Evolutionary conservation across 805 yeast species (phyloP).

Genomic region (Cyberlindnera euphorbiae): DNA sequence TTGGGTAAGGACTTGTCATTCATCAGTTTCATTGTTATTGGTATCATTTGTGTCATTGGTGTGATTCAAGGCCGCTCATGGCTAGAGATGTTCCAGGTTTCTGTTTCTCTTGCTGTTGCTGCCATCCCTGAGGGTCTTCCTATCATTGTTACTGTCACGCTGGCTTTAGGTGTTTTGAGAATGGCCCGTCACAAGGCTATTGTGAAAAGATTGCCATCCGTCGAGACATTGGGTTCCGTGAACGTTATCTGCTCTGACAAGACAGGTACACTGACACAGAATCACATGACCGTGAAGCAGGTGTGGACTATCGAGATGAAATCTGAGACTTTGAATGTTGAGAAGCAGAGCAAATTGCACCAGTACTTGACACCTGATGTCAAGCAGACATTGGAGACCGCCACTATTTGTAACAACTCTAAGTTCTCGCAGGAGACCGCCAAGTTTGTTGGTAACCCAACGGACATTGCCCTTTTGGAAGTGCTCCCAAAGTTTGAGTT

Average conservation of each 20-base stretch:
- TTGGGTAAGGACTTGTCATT: slow-evolving; percentile 86
- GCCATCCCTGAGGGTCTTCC: slow-evolving; percentile 99
- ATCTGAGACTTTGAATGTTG: slow-evolving; percentile 38
- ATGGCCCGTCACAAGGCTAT: slow-evolving; percentile 96
- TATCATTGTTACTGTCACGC: slow-evolving; percentile 93
- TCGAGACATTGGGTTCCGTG: slow-evolving; percentile 91
- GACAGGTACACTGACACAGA: slow-evolving; percentile 86
- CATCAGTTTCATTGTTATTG: slow-evolving; percentile 82
- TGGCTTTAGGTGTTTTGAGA: slow-evolving; percentile 92
- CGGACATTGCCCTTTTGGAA: slow-evolving; percentile 88
- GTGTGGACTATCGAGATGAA: slow-evolving; percentile 71
- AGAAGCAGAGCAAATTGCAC: slow-evolving; percentile 38
- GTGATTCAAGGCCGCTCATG: slow-evolving; percentile 88
- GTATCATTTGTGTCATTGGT: slow-evolving; percentile 87
- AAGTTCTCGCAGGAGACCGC: slow-evolving; percentile 63
- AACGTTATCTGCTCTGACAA: slow-evolving; percentile 91
- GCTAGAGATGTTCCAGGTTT: slow-evolving; percentile 97
- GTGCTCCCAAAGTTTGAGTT: slow-evolving; percentile 64
- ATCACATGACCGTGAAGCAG: slow-evolving; percentile 85
- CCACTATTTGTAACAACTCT: slow-evolving; percentile 73
- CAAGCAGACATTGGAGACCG: slow-evolving; percentile 52
- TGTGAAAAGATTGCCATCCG: slow-evolving; percentile 90
- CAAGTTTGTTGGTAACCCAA: slow-evolving; percentile 83
- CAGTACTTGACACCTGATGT: slow-evolving; percentile 52
- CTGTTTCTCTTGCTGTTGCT: slow-evolving; percentile 96